Evolutionary conservation across 495 filamentous ascomycete genomes (phyloP).

Genomic region (Penicillium cosmopolitanum): DNA sequence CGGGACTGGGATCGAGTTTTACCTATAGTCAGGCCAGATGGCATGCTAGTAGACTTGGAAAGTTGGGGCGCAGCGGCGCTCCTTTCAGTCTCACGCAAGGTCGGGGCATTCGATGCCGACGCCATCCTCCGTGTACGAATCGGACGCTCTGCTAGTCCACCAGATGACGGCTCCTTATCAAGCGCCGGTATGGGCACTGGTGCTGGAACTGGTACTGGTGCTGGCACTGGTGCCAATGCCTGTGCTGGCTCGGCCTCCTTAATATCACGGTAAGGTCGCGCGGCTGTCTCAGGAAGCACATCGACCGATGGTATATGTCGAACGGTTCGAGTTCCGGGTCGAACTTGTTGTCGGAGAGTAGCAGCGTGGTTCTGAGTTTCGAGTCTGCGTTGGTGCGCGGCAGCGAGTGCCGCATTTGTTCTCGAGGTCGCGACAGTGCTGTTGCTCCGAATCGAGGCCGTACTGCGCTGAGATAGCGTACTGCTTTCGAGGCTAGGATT

Average conservation of each 20-base stretch:
- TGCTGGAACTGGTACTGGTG: background rate
- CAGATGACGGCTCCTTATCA: constrained; percentile 15
- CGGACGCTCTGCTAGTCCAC: constrained; percentile 48
- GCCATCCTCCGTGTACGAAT: constrained; percentile 44
- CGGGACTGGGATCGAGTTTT: constrained; percentile 54
- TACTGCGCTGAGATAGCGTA: constrained; percentile 36
- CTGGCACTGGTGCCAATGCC: background rate
- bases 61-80: constrained; percentile 30
- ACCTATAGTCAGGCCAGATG: constrained; percentile 42
- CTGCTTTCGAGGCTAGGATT: constrained; percentile 37
- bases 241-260: constrained; percentile 18
- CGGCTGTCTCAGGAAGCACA: constrained; percentile 26
- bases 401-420: constrained; percentile 47
- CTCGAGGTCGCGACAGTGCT: constrained; percentile 31
- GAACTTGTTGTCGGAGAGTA: constrained; percentile 49
- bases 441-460: constrained; percentile 29
- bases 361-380: constrained; percentile 52
- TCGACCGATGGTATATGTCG: constrained; percentile 36
- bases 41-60: constrained; percentile 36
- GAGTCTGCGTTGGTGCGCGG: constrained; percentile 46
- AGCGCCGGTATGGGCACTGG: constrained; percentile 1
- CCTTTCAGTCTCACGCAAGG: constrained; percentile 36
- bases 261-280: constrained; percentile 24
- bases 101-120: constrained; percentile 41
- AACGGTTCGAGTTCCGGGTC: constrained; percentile 33